phyloP scores from a whole-genome alignment of 2,329 filamentous ascomycete genomes.

The Botrytis sinoallii region DNA sequence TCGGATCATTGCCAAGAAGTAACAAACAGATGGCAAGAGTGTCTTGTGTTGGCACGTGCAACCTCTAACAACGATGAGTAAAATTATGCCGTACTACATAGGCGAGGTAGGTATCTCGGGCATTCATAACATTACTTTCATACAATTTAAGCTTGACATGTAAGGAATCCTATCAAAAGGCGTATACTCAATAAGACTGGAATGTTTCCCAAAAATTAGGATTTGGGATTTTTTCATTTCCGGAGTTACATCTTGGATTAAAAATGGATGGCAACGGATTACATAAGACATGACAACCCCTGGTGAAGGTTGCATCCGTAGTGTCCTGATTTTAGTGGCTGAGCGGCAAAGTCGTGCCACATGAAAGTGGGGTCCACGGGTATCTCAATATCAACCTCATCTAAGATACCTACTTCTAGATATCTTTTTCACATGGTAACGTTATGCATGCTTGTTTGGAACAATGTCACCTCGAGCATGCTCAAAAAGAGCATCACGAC shows the following conservation, averaged over 20 bases:
- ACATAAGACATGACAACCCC: not conserved
- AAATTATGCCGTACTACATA: not conserved
- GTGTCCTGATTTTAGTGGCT: not conserved
- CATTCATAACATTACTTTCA: not conserved
- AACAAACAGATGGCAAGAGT: not conserved
- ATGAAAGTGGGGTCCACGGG: not conserved
- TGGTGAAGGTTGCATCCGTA: not conserved
- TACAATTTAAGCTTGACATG: not conserved
- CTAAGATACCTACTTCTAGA: not conserved
- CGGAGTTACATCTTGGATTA: not conserved
- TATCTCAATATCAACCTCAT: not conserved
- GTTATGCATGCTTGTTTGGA: not conserved
- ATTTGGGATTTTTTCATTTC: not conserved
- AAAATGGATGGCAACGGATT: not conserved
- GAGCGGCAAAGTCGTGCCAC: not conserved
- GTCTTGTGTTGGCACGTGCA: not conserved
- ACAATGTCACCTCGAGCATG: not conserved
- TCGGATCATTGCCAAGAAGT: not conserved
- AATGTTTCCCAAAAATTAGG: not conserved
- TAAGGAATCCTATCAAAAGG: not conserved
- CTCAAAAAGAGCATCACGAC: not conserved
- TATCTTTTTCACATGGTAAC: not conserved
- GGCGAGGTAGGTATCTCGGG: not conserved
- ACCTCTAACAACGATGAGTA: not conserved
- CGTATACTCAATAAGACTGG: not conserved